Base-by-base conservation (phyloP, 1,284 basidiomycete genomes). In the Irpex sp. region DNA sequence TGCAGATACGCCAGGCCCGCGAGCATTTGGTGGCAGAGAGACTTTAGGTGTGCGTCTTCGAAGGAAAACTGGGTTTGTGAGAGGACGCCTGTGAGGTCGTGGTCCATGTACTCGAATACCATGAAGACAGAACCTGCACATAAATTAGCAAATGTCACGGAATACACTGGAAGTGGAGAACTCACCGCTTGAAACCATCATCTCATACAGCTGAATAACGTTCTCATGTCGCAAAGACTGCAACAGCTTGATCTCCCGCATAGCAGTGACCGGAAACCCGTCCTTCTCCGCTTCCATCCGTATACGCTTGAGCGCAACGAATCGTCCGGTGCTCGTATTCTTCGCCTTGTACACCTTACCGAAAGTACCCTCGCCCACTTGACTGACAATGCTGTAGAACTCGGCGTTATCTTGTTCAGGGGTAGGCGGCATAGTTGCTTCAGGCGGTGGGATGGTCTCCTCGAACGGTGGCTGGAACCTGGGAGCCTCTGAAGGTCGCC, bases 61-160 rank as follows among this genome's bases (percentile, higher is more conserved):
- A 99, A 98, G 51, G 74, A 80, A 69, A 93, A 96, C 74, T 93
- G 87, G 0, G 88, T 94, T 76, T 98, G 96, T 1, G 94, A 93
- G 11, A 99, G 82, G 60, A 99, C 84, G 1, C 98, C 98, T 2
- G 95, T 98, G 59, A 99, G 82, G 73, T 99, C 97, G 75, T 99
- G 97, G 72, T 99, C 95, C 93, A 98, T 95, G 76, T 99, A 99
- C 76, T 99, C 96, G 72, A 99, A 95, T 33, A 99, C 97, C 96
- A 99, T 99, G 77, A 96, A 98, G 19, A 98, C 94, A 50, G 93
- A 92, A 61, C 94, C 96, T 96, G 68, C 13, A 59, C 57, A 17
- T 58, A 61, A n/a, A 26, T 33, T 5, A 59, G 13, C 5, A 36
- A n/a, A 26, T 17, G 37, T 17, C 11, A 1, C 8, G 6, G 35